These are phyloP conservation scores for Cystofilobasidium ferigula DNA, from an alignment of 768 basidiomycete genomes.

Conservation along the genomic window DNA sequence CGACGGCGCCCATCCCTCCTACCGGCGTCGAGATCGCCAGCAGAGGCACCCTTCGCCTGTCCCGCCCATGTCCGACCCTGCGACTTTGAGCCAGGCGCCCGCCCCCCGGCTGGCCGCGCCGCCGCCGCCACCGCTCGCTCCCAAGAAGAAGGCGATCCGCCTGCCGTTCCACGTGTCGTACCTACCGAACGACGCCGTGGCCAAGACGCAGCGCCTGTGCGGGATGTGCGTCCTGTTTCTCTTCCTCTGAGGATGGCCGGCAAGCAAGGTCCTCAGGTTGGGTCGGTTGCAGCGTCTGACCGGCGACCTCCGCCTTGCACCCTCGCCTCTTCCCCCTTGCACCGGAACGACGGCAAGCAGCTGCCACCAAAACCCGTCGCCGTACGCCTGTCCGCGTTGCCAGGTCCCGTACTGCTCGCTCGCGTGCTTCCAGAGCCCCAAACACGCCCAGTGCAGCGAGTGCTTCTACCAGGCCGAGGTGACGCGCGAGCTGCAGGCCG, in stretches of 20 bases:
- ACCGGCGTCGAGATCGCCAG: no score
- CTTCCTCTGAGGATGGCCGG: no score
- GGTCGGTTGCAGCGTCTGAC: no score
- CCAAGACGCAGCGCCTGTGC: constrained; percentile 8
- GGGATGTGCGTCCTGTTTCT: constrained; percentile 2
- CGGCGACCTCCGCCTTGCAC: no score
- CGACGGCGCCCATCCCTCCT: no score
- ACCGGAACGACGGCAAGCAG: not conserved
- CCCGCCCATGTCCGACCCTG: no score
- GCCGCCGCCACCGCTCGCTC: not conserved
- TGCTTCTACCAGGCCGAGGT: constrained; percentile 67
- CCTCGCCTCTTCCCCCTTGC: not conserved
- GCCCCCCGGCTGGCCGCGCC: not conserved
- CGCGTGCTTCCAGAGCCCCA: constrained; percentile 45
- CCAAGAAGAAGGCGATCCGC: constrained; percentile 20
- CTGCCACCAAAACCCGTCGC: constrained; percentile 38
- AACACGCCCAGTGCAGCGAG: constrained; percentile 72
- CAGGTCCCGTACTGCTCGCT: constrained; percentile 72
- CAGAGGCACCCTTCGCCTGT: no score
- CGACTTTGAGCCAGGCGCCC: no score
- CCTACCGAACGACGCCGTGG: constrained; percentile 7
- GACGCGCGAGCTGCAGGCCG: constrained; percentile 53
- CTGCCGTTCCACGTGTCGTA: constrained; percentile 16
- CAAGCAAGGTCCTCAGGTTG: no score
- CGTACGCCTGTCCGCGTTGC: constrained; percentile 72